These are phyloP conservation scores for Astrothelium macrocarpum DNA, from an alignment of 495 filamentous ascomycete species.

Conservation along the genomic window DNA sequence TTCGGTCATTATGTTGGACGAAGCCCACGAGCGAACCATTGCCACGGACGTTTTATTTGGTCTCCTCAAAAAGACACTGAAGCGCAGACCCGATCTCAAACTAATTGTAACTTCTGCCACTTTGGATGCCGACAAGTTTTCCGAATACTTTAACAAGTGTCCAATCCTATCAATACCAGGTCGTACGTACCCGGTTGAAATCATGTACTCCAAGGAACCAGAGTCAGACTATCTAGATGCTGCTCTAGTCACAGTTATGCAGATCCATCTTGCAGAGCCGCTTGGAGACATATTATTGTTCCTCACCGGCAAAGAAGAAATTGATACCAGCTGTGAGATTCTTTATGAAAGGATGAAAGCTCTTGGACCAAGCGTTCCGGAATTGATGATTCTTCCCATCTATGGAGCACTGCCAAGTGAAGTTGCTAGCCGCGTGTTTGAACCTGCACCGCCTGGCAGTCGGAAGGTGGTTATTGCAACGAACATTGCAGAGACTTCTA, in stretches of 20 bases:
- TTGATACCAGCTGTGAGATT: slow-evolving; percentile 89
- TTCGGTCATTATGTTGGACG: slow-evolving; percentile 95
- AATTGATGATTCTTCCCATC: slow-evolving; percentile 86
- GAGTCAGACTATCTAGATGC: slow-evolving; percentile 94
- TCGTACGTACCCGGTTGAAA: slow-evolving; percentile 87
- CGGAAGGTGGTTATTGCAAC: slow-evolving; percentile 97
- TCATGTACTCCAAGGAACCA: slow-evolving; percentile 88
- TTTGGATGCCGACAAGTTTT: slow-evolving; percentile 95
- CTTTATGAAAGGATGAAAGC: slow-evolving; percentile 95
- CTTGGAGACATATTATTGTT: slow-evolving; percentile 90
- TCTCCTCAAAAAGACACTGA: slow-evolving; percentile 86
- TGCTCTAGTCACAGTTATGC: slow-evolving; percentile 93
- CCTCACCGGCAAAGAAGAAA: slow-evolving; percentile 95
- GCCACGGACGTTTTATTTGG: slow-evolving; percentile 93
- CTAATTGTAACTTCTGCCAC: slow-evolving; percentile 95
- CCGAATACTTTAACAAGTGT: slow-evolving; percentile 84
- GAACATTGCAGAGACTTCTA: slow-evolving; percentile 96
- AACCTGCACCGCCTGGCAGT: slow-evolving; percentile 77
- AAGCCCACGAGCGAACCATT: slow-evolving; percentile 96
- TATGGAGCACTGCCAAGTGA: slow-evolving; percentile 89
- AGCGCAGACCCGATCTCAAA: slow-evolving; percentile 75
- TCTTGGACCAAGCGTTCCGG: slow-evolving; percentile 79
- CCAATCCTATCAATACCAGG: slow-evolving; percentile 96
- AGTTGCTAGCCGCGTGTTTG: slow-evolving; percentile 90
- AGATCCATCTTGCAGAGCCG: slow-evolving; percentile 89